phyloP scores from a whole-genome alignment of 2,329 filamentous ascomycete genomes.

The Epichloe hybrida region DNA sequence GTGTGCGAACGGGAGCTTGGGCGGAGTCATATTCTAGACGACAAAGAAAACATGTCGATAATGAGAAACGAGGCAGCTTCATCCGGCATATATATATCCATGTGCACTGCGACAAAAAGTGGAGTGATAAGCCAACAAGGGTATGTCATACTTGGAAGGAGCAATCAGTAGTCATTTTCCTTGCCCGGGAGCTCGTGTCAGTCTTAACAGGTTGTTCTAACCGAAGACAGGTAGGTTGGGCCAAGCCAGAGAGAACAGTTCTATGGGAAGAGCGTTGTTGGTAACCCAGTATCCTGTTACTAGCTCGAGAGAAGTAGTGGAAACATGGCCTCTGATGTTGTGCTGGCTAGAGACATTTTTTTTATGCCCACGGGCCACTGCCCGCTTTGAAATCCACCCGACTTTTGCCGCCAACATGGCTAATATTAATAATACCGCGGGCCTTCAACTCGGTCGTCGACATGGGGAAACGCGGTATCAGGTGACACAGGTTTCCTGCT shows the following conservation, averaged over 20 bases:
- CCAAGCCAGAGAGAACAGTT: neutral
- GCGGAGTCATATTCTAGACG: neutral
- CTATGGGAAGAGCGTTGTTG: slow-evolving; percentile 12
- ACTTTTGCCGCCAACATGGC: neutral
- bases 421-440: neutral
- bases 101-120: neutral
- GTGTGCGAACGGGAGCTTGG: slow-evolving; percentile 6
- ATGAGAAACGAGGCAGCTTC: neutral
- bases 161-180: slow-evolving; percentile 30
- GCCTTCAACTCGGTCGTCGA: neutral
- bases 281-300: slow-evolving; percentile 17
- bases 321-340: slow-evolving; percentile 11
- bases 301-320: slow-evolving; percentile 17
- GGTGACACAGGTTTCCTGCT: neutral
- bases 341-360: slow-evolving; percentile 16
- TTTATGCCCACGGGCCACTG: slow-evolving; percentile 7
- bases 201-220: neutral
- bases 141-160: slow-evolving; percentile 29
- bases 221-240: neutral
- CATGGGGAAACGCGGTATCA: neutral
- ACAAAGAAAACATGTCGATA: neutral
- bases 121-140: neutral
- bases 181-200: neutral
- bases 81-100: neutral
- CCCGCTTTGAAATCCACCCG: slow-evolving; percentile 21